A percentile compares a stretch with the other conserved stretches of the same genome.
Evolutionary conservation across 768 basidiomycete species (phyloP).

Genomic region (Amanita fuliginea): DNA sequence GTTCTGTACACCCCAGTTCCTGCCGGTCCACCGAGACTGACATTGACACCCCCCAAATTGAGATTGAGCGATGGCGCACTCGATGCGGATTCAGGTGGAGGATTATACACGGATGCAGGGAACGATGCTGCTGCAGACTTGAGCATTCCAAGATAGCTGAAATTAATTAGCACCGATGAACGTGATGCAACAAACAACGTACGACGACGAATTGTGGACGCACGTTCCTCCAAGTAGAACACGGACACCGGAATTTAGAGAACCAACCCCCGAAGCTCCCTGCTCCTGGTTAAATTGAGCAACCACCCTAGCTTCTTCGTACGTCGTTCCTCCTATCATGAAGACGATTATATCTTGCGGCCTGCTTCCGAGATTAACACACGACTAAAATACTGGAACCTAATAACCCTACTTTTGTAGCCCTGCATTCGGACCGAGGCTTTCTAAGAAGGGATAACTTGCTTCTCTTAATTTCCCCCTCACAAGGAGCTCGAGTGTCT

Average conservation of each 20-base stretch:
- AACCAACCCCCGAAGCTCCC: slow-evolving; percentile 32
- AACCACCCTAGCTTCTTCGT: slow-evolving; percentile 85
- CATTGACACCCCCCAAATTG: slow-evolving; percentile 86
- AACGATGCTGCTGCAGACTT: slow-evolving; percentile 55
- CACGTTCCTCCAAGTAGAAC: slow-evolving; percentile 90
- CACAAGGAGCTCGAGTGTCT: slow-evolving; percentile 84
- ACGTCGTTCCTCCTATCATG: slow-evolving; percentile 93
- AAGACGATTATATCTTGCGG: slow-evolving; percentile 96
- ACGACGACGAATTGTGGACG: slow-evolving; percentile 92
- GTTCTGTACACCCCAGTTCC: slow-evolving; percentile 82
- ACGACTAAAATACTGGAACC: not conserved
- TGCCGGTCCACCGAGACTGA: slow-evolving; percentile 81
- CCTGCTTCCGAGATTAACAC: slow-evolving; percentile 27
- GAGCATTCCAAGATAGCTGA: slow-evolving; percentile 85
- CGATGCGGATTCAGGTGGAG: slow-evolving; percentile 62
- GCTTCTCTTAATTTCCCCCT: slow-evolving; percentile 80
- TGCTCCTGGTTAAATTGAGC: slow-evolving; percentile 82
- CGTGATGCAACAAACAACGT: slow-evolving; percentile 13
- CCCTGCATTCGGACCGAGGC: slow-evolving; percentile 50
- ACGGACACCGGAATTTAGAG: slow-evolving; percentile 51
- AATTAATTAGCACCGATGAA: slow-evolving; percentile 3
- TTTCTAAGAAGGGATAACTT: slow-evolving; percentile 81
- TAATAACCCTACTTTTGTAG: slow-evolving; percentile 48
- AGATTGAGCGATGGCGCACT: slow-evolving; percentile 78
- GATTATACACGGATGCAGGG: slow-evolving; percentile 58